Conservation (phyloP, 2,329 filamentous ascomycete species). For the Leptoxyphium fumago region DNA sequence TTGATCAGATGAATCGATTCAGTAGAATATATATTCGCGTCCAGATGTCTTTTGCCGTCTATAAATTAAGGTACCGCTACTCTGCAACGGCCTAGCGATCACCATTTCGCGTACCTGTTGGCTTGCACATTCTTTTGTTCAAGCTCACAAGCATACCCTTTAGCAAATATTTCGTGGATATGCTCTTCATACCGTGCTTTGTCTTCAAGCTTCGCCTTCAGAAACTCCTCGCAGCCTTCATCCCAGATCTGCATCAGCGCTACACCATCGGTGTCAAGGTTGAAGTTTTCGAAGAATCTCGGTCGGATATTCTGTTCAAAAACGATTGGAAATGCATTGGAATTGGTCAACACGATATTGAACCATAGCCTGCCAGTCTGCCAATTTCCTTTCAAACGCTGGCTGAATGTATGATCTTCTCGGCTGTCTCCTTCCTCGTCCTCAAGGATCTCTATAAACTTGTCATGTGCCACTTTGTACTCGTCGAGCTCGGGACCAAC, state of each 20-base stretch:
- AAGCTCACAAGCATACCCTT: neutral
- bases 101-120: too few relatives aligned
- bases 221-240: neutral
- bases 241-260: neutral
- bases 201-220: neutral
- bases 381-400: constrained; percentile 3
- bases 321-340: constrained; percentile 1
- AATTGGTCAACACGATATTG: constrained; percentile 4
- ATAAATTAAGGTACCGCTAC: too few relatives aligned
- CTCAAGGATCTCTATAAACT: constrained; percentile 2
- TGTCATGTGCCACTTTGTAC: constrained; percentile 3
- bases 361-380: constrained; percentile 25
- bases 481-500: constrained; percentile 2
- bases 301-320: neutral
- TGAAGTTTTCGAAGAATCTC: neutral
- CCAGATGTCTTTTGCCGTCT: too few relatives aligned
- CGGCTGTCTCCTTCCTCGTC: constrained; percentile 1
- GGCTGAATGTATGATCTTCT: constrained; percentile 1
- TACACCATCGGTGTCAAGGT: neutral
- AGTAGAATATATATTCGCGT: too few relatives aligned
- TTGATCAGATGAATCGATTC: too few relatives aligned
- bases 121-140: too few relatives aligned
- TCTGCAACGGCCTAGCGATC: too few relatives aligned
- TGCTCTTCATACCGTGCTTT: neutral
- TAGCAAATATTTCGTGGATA: neutral